phyloP scores from a whole-genome alignment of 441 rosid genomes.

The Hura crepitans region DNA sequence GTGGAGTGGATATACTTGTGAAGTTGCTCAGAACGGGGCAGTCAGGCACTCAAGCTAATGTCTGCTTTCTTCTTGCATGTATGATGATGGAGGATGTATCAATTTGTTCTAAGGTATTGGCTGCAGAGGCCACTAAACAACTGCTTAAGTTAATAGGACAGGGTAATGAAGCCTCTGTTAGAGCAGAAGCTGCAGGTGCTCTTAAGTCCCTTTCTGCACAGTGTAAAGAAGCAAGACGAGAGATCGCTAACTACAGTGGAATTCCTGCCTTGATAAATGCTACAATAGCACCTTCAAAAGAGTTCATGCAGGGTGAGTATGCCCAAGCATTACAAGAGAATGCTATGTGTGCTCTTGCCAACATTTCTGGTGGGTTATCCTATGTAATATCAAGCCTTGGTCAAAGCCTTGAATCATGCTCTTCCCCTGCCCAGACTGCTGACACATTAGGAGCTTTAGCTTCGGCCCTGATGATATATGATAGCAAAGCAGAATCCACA shows the following conservation, averaged over 20 bases:
- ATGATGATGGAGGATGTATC: constrained; percentile 97
- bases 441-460: constrained; percentile 99
- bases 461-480: constrained; percentile 97
- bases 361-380: constrained; percentile 96
- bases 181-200: constrained; percentile 99
- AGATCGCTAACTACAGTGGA: constrained; percentile 85
- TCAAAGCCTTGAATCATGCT: constrained; percentile 98
- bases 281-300: constrained; percentile 98
- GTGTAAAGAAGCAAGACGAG: constrained; percentile 88
- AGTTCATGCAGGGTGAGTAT: constrained; percentile 98
- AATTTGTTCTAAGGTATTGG: constrained; percentile 76
- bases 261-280: constrained; percentile 93
- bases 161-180: constrained; percentile 91
- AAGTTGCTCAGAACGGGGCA: constrained; percentile 86
- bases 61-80: constrained; percentile 93
- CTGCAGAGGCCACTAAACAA: constrained; percentile 84
- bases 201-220: constrained; percentile 93
- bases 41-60: constrained; percentile 79
- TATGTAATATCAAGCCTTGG: constrained; percentile 98
- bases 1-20: constrained; percentile 96
- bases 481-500: constrained; percentile 74
- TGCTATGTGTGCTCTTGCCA: constrained; percentile 99
- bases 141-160: constrained; percentile 88
- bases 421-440: constrained; percentile 93
- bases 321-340: constrained; percentile 98